These are phyloP conservation scores for Heliosperma pusillum DNA, from an alignment of 148 eudicot species.

Conservation along the genomic window DNA sequence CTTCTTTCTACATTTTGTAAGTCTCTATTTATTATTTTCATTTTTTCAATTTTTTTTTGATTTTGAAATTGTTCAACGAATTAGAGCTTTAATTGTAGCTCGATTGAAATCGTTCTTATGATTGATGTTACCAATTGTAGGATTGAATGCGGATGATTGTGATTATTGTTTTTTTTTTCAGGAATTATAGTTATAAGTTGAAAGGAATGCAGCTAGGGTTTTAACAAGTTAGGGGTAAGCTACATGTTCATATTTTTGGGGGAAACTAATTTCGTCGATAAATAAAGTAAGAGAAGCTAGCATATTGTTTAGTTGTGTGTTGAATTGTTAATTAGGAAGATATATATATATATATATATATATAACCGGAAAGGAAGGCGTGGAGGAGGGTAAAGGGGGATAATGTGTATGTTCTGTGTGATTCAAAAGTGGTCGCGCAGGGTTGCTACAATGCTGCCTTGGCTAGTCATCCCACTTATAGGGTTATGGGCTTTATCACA, in stretches of 20 bases:
- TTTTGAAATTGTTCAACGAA: background rate
- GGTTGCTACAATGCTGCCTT: constrained; percentile 99
- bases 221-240: constrained; percentile 28
- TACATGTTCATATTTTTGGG: constrained; percentile 15
- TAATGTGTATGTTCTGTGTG: constrained; percentile 99
- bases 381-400: constrained; percentile 64
- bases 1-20: constrained; percentile 15
- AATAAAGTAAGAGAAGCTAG: constrained; percentile 19
- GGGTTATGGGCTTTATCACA: constrained; percentile 94
- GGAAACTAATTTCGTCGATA: background rate
- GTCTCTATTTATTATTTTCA: background rate
- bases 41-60: background rate
- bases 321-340: constrained; percentile 24
- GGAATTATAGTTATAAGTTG: constrained; percentile 6
- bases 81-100: constrained; percentile 10
- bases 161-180: background rate
- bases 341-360: constrained; percentile 13
- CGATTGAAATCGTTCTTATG: constrained; percentile 21
- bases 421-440: constrained; percentile 98
- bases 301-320: constrained; percentile 13
- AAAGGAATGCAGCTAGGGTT: constrained; percentile 27
- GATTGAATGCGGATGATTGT: constrained; percentile 17
- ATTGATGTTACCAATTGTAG: background rate
- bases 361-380: constrained; percentile 28
- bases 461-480: constrained; percentile 95